Percentiles rank a stretch among this genome's conserved stretches.
These are phyloP conservation scores for Phytophthora meadii DNA, from an alignment of 352 stramenopile species.

Conservation along the genomic window DNA sequence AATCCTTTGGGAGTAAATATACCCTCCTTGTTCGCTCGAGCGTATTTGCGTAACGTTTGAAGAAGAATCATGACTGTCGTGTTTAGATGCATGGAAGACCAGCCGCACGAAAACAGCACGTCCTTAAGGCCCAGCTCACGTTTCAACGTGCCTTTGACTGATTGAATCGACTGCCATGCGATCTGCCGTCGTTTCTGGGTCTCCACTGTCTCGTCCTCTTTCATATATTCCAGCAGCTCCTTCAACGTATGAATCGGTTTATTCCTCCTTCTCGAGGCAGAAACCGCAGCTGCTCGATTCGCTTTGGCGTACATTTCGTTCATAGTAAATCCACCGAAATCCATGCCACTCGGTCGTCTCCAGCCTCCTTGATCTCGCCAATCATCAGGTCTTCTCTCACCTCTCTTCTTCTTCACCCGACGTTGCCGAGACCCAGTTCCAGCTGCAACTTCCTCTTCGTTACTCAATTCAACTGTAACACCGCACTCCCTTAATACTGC, in stretches of 20 bases:
- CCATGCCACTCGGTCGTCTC: slow-evolving; percentile 43
- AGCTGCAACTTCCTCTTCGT: slow-evolving; percentile 5
- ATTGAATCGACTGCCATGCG: slow-evolving; percentile 67
- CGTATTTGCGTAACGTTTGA: slow-evolving; percentile 63
- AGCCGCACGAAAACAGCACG: slow-evolving; percentile 59
- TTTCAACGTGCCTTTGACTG: slow-evolving; percentile 49
- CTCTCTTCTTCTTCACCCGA: slow-evolving; percentile 14
- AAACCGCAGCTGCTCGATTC: slow-evolving; percentile 21
- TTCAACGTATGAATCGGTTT: slow-evolving; percentile 49
- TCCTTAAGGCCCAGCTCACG: slow-evolving; percentile 62
- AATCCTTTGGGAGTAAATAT: slow-evolving; percentile 48
- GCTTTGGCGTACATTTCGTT: slow-evolving; percentile 48
- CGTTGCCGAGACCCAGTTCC: slow-evolving; percentile 5
- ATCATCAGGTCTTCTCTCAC: slow-evolving; percentile 8
- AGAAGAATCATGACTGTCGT: slow-evolving; percentile 65
- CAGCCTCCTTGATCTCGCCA: slow-evolving; percentile 11
- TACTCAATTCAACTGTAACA: slow-evolving; percentile 29
- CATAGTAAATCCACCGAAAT: slow-evolving; percentile 61
- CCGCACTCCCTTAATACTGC: slow-evolving; percentile 61
- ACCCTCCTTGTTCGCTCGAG: slow-evolving; percentile 40
- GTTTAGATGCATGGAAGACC: slow-evolving; percentile 68
- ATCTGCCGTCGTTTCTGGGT: slow-evolving; percentile 48
- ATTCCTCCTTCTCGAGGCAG: slow-evolving; percentile 29
- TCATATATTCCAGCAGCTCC: slow-evolving; percentile 51
- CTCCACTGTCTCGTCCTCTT: slow-evolving; percentile 40